Percentiles rank a stretch among this genome's conserved stretches.
Evolutionary conservation across 768 basidiomycete species (phyloP).

Genomic region (Lactifluus subvellereus): DNA sequence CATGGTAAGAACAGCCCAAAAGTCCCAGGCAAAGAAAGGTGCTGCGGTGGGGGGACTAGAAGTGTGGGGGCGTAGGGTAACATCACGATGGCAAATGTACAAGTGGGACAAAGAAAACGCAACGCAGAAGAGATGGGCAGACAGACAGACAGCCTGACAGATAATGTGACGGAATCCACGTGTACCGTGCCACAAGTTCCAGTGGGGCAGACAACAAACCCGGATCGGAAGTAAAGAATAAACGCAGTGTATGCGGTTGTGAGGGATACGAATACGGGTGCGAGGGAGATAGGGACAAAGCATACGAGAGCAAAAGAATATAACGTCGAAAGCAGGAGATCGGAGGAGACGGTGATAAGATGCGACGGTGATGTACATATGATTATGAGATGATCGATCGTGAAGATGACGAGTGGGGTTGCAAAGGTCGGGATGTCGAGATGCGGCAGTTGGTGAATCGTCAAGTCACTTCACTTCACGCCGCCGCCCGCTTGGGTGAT

Average conservation of each 20-base stretch:
- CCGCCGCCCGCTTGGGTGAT: conserved; percentile 6
- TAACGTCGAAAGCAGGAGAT: conserved; percentile 18
- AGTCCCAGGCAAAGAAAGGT: neutral
- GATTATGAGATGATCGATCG: neutral
- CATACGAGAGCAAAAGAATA: conserved; percentile 17
- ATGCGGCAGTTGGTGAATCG: neutral
- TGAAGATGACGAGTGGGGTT: neutral
- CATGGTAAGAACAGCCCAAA: neutral
- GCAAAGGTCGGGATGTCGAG: neutral
- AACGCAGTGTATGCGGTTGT: neutral
- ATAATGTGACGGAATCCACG: neutral
- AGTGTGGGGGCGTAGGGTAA: neutral
- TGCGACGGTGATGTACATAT: conserved; percentile 13
- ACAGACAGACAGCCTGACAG: neutral
- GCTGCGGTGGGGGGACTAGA: too few species aligned
- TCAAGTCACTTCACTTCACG: neutral
- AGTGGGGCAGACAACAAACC: neutral
- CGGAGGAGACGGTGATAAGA: neutral
- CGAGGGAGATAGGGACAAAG: neutral
- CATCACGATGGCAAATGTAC: neutral
- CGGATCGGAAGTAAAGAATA: neutral
- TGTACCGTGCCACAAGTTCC: neutral
- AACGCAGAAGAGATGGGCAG: too few species aligned
- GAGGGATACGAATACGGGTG: neutral
- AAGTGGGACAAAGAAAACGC: neutral